These are phyloP conservation scores for Globisporangium spiculum DNA, from an alignment of 352 stramenopile genomes.

Conservation along the genomic window DNA sequence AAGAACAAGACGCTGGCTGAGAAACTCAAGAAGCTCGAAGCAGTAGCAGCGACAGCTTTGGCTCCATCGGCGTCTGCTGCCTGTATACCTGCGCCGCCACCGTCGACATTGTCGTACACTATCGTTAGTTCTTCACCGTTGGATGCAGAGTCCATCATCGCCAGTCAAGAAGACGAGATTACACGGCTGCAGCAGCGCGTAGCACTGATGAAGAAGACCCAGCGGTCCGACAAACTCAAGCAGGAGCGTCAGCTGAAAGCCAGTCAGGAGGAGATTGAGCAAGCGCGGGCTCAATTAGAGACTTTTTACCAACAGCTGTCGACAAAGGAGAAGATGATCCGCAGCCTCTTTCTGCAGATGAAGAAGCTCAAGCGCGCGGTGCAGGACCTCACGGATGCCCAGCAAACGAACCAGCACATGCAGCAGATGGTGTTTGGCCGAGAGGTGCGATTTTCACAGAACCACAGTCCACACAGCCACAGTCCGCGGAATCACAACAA, in stretches of 20 bases:
- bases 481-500: conserved; percentile 9
- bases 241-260: conserved; percentile 39
- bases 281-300: conserved; percentile 39
- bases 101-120: conserved; percentile 2
- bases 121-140: neutral
- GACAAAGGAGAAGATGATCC: conserved; percentile 57
- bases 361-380: conserved; percentile 75
- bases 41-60: neutral
- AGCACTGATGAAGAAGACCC: conserved; percentile 55
- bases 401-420: conserved; percentile 61
- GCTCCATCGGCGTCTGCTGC: conserved; percentile 11
- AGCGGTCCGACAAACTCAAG: conserved; percentile 50
- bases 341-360: conserved; percentile 62
- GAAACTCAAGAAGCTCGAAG: conserved; percentile 42
- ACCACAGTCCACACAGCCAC: conserved; percentile 18
- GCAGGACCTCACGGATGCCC: conserved; percentile 41
- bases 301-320: conserved; percentile 44
- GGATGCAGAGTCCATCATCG: conserved; percentile 44
- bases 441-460: conserved; percentile 29
- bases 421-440: conserved; percentile 33
- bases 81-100: neutral
- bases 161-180: conserved; percentile 65
- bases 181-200: conserved; percentile 60
- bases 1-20: conserved; percentile 62
- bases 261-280: conserved; percentile 48